Evolutionary conservation across 345 rosid species (phyloP), one percentile per base, ranked within the genome.

Genomic region (Erucastrum elatum): DNA sequence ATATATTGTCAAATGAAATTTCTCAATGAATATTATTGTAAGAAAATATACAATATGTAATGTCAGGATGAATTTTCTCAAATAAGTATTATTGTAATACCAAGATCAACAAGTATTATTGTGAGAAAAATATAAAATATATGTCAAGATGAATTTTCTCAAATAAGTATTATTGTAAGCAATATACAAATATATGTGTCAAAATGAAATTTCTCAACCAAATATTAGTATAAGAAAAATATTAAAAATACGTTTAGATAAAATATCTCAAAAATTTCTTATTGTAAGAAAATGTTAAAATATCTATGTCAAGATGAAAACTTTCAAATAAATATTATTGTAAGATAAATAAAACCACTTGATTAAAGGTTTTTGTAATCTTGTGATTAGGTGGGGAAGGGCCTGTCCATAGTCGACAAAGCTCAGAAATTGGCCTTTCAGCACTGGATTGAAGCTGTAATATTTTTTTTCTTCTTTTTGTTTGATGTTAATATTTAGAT

Each of bases 341-440:
- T 12, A 62, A 44, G 2, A 15, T 35, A 27, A 58, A 30, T n/a
- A 5, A 1, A 26, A 72, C 64, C 44, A 67, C 44, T 25, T 73
- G 59, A 26, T 49, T 49, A 53, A 51, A 59, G 1, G 30, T 53
- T 68, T 60, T 67, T 39, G 74, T 71, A 51, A 41, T 59, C 25
- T 70, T 75, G 46, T 69, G 80, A 64, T 35, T 87, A 95, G 99
- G 95, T 91, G 34, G 94, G 94, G 0, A 84, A 87, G 76, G 94
- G 95, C 4, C 75, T 94, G 63, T 90, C 89, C 29, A 79, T 72
- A 66, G 90, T 88, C 67, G 84, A 77, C 64, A 87, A 90, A 77
- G 96, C 96, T 9, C 95, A 89, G 60, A 90, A 90, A 77, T 61
- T 94, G 87, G 98, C 98, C 25, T 92, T 94, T 76, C 94, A 88